A percentile compares a stretch with the other conserved stretches of the same genome.
Evolutionary conservation across 768 basidiomycete genomes (phyloP).

Genomic region (Nidularia sp.): DNA sequence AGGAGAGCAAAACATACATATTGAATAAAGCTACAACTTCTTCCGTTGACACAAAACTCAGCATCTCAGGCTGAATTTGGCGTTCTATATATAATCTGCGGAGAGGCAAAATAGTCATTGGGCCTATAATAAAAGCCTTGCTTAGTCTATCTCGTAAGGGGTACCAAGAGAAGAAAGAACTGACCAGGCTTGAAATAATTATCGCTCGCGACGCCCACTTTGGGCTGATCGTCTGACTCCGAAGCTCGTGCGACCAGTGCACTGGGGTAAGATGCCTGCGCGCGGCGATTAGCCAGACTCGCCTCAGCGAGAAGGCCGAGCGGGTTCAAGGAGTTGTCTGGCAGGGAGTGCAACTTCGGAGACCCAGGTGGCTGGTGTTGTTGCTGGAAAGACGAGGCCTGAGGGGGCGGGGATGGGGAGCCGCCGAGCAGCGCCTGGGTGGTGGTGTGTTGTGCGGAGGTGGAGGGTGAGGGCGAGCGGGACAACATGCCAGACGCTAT

Average conservation of each 20-base stretch:
- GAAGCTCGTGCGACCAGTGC: conserved; percentile 34
- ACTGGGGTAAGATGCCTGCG: conserved; percentile 39
- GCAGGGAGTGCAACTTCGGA: conserved; percentile 86
- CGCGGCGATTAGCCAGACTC: conserved; percentile 70
- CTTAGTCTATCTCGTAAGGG: too few relatives aligned
- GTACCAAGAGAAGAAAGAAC: conserved; percentile 10
- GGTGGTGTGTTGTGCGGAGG: conserved; percentile 46
- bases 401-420: conserved; percentile 43
- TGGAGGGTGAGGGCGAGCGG: conserved; percentile 77
- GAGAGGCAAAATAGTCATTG: conserved; percentile 84
- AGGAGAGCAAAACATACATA: conserved; percentile 52
- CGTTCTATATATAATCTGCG: conserved; percentile 82
- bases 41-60: conserved; percentile 81
- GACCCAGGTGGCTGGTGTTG: conserved; percentile 44
- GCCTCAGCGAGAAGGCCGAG: conserved; percentile 91
- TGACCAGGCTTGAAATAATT: conserved; percentile 90
- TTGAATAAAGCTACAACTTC: conserved; percentile 91
- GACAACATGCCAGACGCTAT: conserved; percentile 79
- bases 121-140: conserved; percentile 40
- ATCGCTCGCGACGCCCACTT: conserved; percentile 78
- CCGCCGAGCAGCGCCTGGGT: conserved; percentile 55
- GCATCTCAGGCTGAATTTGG: conserved; percentile 90
- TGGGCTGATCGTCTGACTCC: conserved; percentile 34
- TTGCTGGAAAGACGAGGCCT: conserved; percentile 17
- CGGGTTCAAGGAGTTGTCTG: conserved; percentile 90